Evolutionary conservation across 139 green algal genomes (phyloP), one percentile per base, ranked within the genome.

Genomic region (Chlamydomonas incerta): DNA sequence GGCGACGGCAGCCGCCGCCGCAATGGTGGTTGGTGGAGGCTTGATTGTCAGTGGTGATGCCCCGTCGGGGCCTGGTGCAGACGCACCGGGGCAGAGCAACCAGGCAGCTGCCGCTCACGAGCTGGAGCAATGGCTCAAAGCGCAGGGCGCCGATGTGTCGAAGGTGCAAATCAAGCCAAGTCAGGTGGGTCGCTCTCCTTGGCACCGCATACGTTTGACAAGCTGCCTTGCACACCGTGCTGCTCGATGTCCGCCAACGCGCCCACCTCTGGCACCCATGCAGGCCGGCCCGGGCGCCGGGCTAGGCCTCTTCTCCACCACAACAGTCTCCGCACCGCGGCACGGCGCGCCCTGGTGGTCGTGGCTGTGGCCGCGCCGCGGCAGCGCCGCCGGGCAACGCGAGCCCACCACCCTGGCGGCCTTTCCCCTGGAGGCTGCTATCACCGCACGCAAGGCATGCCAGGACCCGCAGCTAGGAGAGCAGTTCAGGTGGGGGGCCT

Each of bases 401-500:
- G 63, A 83, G 65, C 65, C 79, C 46, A 23, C 34, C 28, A 71
- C 68, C 11, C 52, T 94, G 15, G 89, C 90, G 13, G 82, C 76
- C 33, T 93, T 94, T 65, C 90, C 90, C 1, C 71, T 89, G 52
- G 34, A 28, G 2, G 46, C 13, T 26, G 76, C 87, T 37, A 68
- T 93, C 66, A 91, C 90, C 2, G 83, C 81, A 24, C 63, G 37
- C 63, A 89, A 65, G 23, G 74, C 84, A 24, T 74, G 81, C 41
- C 33, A 62, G 47, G 72, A 90, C 73, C 88, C 60, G 8, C 33
- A 46, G 57, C 58, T 89, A 57, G 74, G 71, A 15, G 21, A 72
- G 68, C 68, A 90, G 46, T 89, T 91, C 72, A 70, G 33, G 28
- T 85, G 34, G 41, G 41, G 41, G 41, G 41, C 41, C 41, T 50